phyloP scores from a whole-genome alignment of 2,329 filamentous ascomycete species.

The Claviceps sp. region DNA sequence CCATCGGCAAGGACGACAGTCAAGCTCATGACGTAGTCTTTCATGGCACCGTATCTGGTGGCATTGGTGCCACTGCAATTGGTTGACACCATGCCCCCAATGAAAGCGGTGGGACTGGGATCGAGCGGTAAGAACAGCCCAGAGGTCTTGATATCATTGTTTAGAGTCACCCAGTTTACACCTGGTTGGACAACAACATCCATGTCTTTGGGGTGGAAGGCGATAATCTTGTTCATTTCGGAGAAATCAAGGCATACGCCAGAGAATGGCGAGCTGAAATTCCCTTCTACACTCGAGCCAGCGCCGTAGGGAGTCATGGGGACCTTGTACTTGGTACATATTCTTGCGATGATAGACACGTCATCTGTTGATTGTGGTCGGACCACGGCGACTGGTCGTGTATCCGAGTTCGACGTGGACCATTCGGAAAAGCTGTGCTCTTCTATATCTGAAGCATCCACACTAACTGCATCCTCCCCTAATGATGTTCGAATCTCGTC shows the following conservation, averaged over 20 bases:
- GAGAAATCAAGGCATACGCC: constrained; percentile 59
- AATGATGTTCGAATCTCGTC: constrained; percentile 8
- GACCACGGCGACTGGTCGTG: constrained; percentile 49
- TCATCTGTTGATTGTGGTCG: constrained; percentile 52
- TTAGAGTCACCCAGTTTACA: constrained; percentile 54
- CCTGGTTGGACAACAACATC: constrained; percentile 59
- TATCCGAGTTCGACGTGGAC: constrained; percentile 53
- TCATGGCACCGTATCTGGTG: constrained; percentile 60
- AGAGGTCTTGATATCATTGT: constrained; percentile 45
- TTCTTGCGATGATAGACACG: constrained; percentile 46
- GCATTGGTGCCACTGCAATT: constrained; percentile 52
- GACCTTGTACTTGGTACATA: constrained; percentile 48
- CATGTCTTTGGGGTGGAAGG: constrained; percentile 53
- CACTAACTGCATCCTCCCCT: constrained; percentile 48
- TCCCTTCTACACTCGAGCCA: constrained; percentile 58
- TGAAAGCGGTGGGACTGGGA: constrained; percentile 46
- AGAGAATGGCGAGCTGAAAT: constrained; percentile 52
- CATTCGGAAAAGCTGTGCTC: constrained; percentile 57
- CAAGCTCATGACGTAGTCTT: constrained; percentile 59
- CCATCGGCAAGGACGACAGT: constrained; percentile 61
- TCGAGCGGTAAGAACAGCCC: constrained; percentile 59
- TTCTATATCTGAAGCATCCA: constrained; percentile 49
- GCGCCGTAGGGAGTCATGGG: constrained; percentile 67
- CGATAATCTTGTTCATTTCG: constrained; percentile 52
- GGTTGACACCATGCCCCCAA: constrained; percentile 51